Evolutionary conservation across 331 rosid species (phyloP).

Genomic region (Pyrus hybrid): DNA sequence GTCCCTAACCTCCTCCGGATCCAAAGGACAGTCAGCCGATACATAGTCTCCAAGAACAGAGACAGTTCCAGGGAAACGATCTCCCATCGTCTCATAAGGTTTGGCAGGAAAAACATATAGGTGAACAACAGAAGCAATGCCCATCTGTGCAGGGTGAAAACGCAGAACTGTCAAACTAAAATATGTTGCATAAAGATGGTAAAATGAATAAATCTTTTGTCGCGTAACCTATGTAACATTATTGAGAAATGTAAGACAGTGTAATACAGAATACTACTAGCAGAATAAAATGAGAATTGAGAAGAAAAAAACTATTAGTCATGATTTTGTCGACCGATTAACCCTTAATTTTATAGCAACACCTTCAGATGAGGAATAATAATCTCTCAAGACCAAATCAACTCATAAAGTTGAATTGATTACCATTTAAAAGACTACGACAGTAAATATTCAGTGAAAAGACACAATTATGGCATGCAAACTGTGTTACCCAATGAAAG

Average conservation of each 20-base stretch:
- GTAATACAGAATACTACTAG: no score
- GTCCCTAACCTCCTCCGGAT: no score
- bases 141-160: conserved; percentile 88
- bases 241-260: background rate
- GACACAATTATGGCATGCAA: background rate
- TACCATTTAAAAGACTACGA: background rate
- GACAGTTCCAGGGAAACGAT: no score
- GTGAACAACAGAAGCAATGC: conserved; percentile 89
- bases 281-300: no score
- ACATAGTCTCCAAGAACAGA: no score
- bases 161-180: conserved; percentile 45
- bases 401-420: background rate
- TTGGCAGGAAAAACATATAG: no score
- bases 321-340: background rate
- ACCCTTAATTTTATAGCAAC: background rate
- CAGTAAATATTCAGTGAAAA: background rate
- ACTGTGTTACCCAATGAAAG: background rate
- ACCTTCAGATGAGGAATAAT: background rate
- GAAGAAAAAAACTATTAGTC: no score
- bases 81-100: no score
- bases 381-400: background rate
- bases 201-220: background rate
- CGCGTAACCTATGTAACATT: background rate
- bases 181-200: background rate
- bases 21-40: no score